A percentile compares a stretch with the other conserved stretches of the same genome.
Evolutionary conservation across 1,284 basidiomycete genomes (phyloP).

Genomic region (Puccinia novopanici): DNA sequence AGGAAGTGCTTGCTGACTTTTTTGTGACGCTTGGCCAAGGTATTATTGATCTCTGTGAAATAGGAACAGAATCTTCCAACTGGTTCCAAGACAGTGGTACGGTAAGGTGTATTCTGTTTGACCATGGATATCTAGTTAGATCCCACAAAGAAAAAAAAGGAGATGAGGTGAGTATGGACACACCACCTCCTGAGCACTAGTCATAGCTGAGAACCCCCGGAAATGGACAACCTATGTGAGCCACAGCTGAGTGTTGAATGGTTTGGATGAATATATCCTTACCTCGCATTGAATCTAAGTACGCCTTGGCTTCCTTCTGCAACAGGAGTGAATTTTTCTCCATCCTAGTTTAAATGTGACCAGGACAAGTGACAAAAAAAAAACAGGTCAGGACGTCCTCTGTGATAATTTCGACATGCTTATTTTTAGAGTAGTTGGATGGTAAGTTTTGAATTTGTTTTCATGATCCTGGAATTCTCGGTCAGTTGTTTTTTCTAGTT

Average conservation of each 20-base stretch:
- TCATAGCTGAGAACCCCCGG: conserved; percentile 69
- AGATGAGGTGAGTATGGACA: conserved; percentile 56
- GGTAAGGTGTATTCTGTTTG: conserved; percentile 86
- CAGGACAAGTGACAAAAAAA: too few relatives aligned
- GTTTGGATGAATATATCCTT: conserved; percentile 29
- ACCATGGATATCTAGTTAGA: neutral
- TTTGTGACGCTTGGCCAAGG: conserved; percentile 91
- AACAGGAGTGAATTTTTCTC: conserved; percentile 89
- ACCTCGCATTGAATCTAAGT: conserved; percentile 92
- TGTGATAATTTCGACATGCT: conserved; percentile 7
- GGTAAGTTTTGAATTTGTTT: conserved; percentile 78
- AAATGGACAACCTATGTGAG: neutral
- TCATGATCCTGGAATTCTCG: conserved; percentile 91
- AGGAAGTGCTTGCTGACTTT: conserved; percentile 67
- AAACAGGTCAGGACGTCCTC: neutral
- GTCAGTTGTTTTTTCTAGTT: conserved; percentile 93
- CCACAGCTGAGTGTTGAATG: neutral
- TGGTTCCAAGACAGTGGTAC: conserved; percentile 92
- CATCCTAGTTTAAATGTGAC: conserved; percentile 65
- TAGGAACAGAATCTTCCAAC: conserved; percentile 90
- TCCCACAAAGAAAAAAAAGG: conserved; percentile 33
- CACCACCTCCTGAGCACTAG: conserved; percentile 87
- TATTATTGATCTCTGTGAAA: conserved; percentile 90
- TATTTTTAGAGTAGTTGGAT: neutral
- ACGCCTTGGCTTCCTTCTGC: conserved; percentile 93